A percentile compares a stretch with the other conserved stretches of the same genome.
Evolutionary conservation across 2,329 filamentous ascomycete genomes (phyloP).

Genomic region (Aspergillus arachidicola): DNA sequence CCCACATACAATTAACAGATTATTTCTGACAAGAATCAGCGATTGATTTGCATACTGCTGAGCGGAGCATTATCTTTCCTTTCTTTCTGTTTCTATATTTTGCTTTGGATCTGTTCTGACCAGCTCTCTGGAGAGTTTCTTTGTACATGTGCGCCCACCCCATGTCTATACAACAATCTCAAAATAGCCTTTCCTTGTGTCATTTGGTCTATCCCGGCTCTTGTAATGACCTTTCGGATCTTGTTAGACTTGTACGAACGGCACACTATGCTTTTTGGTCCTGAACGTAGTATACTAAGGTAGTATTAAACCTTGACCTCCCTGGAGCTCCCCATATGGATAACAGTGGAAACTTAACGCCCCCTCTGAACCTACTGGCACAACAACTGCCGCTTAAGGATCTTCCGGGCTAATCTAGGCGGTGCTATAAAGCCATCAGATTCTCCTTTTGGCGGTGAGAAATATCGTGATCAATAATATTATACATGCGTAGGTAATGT

Average conservation of each 20-base stretch:
- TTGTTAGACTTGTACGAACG: not conserved
- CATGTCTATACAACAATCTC: not conserved
- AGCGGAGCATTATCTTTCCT: constrained; percentile 4
- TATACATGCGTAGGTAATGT: too few species aligned
- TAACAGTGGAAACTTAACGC: too few species aligned
- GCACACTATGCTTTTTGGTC: not conserved
- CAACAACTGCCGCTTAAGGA: too few species aligned
- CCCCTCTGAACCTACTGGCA: too few species aligned
- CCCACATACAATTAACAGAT: not conserved
- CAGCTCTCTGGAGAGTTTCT: not conserved
- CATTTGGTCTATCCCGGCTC: not conserved
- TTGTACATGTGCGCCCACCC: not conserved
- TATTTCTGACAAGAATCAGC: not conserved
- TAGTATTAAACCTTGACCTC: too few species aligned
- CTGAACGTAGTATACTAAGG: not conserved
- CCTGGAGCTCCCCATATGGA: too few species aligned
- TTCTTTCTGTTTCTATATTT: constrained; percentile 6
- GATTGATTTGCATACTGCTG: constrained; percentile 8
- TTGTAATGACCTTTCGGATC: not conserved
- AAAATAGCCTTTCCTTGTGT: not conserved
- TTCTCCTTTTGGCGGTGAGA: too few species aligned
- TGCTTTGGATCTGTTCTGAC: not conserved
- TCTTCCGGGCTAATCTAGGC: too few species aligned
- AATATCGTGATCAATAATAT: too few species aligned
- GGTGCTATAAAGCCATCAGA: too few species aligned